These are phyloP conservation scores for Populus ilicifolia DNA, from an alignment of 345 rosid species.

Conservation along the genomic window DNA sequence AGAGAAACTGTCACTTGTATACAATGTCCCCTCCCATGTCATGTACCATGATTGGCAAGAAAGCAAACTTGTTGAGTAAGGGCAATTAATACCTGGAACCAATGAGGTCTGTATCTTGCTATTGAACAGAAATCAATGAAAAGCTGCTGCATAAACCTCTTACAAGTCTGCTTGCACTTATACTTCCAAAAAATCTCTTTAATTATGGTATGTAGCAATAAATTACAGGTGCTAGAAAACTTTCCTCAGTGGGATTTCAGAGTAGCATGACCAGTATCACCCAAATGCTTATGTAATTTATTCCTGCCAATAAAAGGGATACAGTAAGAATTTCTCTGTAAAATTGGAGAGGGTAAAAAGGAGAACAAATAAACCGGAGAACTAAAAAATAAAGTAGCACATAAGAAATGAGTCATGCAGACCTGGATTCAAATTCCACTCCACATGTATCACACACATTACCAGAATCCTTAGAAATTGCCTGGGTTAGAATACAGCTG, in stretches of 20 bases:
- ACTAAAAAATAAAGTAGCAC: not conserved
- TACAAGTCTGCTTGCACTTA: too few species aligned
- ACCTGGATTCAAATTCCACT: constrained; percentile 87
- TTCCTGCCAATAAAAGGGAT: constrained; percentile 39
- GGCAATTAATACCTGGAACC: too few species aligned
- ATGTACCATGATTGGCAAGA: too few species aligned
- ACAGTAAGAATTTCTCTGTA: not conserved
- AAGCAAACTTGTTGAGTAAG: too few species aligned
- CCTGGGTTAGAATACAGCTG: constrained; percentile 40
- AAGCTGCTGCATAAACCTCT: too few species aligned
- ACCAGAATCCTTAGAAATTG: constrained; percentile 43
- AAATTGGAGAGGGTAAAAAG: not conserved
- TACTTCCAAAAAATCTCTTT: too few species aligned
- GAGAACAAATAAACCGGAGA: not conserved
- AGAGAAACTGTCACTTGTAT: too few species aligned
- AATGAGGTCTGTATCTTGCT: too few species aligned
- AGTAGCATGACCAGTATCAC: constrained; percentile 66
- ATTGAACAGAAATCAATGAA: too few species aligned
- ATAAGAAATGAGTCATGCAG: not conserved
- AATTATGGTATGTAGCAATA: too few species aligned
- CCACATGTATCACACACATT: constrained; percentile 73
- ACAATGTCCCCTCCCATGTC: too few species aligned
- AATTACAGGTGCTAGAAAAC: too few species aligned
- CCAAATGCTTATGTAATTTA: constrained; percentile 72
- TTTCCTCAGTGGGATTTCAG: constrained; percentile 47